Base-by-base conservation (phyloP, 2,329 filamentous ascomycete genomes). In the Teratosphaeria gauchensis region DNA sequence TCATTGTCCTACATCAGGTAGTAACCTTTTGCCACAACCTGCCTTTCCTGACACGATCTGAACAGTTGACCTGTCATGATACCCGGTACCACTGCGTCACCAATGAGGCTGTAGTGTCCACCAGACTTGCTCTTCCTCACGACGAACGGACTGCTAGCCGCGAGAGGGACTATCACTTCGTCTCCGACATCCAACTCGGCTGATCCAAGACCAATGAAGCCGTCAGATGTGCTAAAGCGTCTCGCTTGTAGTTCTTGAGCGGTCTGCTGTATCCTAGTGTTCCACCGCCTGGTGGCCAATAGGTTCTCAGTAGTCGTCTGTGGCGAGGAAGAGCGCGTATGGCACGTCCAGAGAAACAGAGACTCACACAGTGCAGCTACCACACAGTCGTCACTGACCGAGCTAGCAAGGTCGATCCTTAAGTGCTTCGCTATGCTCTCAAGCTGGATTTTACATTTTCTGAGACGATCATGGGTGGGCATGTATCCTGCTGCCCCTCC, bases 191-290 rank as follows among this genome's bases (percentile, higher is more conserved):
- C 53, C 31, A 63, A 30, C 14, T 33, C 58, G 11, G 57, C 55
- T 6, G 64, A 59, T 19, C 62, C 63, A 12, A 65, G 35, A 6
- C 62, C 61, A 24, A 66, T 55, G 48, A 66, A 64, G 12, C 63
- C 62, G n/a, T 57, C 42, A 32, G 51, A 52, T 12, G 65, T 67
- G 33, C 56, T 60, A 56, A 65, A 66, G 31, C 62, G 58, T 66
- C 65, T 30, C 61, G 57, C 28, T 61, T 54, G 16, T 61, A 56
- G 35, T 19, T 31, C 51, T 64, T 62, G 5, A 51, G n/a, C 5
- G 51, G 28, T n/a, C 54, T 48, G 7, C 57, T 35, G 16, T 57
- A 55, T 3, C 42, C n/a, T 8, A 21, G n/a, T n/a, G 42, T 32
- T 48, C 54, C 31, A 56, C 55, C n/a, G 52, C 54, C 48, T 59